Conservation (phyloP, 805 yeast species). For the Candida quercuum region DNA sequence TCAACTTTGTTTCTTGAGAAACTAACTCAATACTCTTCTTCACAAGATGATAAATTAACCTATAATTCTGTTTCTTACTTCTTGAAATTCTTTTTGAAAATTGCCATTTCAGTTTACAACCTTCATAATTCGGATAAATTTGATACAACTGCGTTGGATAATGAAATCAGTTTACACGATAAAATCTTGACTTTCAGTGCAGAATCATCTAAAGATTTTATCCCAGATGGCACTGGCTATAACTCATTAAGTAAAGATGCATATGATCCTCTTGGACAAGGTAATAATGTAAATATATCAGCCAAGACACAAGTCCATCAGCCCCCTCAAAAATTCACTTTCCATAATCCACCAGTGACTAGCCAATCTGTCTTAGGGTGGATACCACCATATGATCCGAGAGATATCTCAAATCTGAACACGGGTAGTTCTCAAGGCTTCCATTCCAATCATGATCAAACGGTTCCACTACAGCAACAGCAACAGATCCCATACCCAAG, state of each 20-base stretch:
- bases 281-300: too few relatives aligned
- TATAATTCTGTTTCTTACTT: slow-evolving; percentile 8
- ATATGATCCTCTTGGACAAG: too few relatives aligned
- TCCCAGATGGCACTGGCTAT: not conserved
- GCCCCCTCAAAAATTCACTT: not conserved
- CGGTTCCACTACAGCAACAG: not conserved
- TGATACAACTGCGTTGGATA: slow-evolving; percentile 6
- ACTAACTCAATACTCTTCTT: not conserved
- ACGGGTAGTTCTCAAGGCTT: too few relatives aligned
- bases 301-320: too few relatives aligned
- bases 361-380: too few relatives aligned
- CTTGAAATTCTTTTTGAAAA: slow-evolving; percentile 16
- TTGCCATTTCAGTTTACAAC: slow-evolving; percentile 19
- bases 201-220: not conserved
- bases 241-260: not conserved
- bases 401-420: too few relatives aligned
- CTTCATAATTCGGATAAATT: slow-evolving; percentile 3
- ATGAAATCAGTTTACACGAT: slow-evolving; percentile 11
- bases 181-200: slow-evolving; percentile 1
- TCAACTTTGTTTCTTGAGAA: slow-evolving; percentile 7
- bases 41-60: slow-evolving; percentile 6
- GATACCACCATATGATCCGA: not conserved
- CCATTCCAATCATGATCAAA: too few relatives aligned
- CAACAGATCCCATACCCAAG: too few relatives aligned
- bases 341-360: not conserved